Evolutionary conservation across 2,329 filamentous ascomycete genomes (phyloP).

Genomic region (Dryadomyces sulphureus): DNA sequence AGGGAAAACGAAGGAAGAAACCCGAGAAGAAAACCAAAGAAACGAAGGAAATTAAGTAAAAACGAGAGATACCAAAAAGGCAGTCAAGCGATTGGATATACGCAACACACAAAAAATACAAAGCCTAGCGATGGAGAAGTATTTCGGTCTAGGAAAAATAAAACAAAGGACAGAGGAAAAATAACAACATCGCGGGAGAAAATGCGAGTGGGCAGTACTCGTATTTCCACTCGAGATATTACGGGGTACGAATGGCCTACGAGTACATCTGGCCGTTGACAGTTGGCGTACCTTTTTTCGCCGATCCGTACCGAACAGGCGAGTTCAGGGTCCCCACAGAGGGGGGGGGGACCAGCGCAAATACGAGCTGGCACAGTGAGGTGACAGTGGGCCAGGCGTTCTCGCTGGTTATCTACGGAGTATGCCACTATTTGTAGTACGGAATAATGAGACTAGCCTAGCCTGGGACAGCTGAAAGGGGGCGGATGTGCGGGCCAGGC

Average conservation of each 20-base stretch:
- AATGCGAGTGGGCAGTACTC: neutral
- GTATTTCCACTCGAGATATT: conserved; percentile 1
- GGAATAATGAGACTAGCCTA: neutral
- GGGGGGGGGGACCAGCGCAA: neutral
- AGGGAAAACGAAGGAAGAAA: neutral
- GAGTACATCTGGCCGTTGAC: neutral
- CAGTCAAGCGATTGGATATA: too few species aligned
- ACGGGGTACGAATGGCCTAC: neutral
- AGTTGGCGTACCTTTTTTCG: neutral
- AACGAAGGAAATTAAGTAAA: neutral
- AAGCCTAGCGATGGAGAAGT: neutral
- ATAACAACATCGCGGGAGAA: neutral
- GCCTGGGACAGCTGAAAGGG: conserved; percentile 2
- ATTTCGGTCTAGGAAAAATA: neutral
- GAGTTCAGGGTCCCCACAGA: neutral
- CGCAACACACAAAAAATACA: neutral
- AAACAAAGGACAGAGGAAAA: neutral
- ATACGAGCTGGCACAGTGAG: neutral
- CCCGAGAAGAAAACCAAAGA: neutral
- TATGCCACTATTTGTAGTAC: neutral
- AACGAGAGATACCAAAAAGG: too few species aligned
- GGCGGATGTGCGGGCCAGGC: neutral
- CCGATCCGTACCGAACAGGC: neutral
- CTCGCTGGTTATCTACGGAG: conserved; percentile 2
- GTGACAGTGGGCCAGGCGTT: neutral